phyloP scores from a whole-genome alignment of 2,329 filamentous ascomycete species.

The Penicillium brasilianum region DNA sequence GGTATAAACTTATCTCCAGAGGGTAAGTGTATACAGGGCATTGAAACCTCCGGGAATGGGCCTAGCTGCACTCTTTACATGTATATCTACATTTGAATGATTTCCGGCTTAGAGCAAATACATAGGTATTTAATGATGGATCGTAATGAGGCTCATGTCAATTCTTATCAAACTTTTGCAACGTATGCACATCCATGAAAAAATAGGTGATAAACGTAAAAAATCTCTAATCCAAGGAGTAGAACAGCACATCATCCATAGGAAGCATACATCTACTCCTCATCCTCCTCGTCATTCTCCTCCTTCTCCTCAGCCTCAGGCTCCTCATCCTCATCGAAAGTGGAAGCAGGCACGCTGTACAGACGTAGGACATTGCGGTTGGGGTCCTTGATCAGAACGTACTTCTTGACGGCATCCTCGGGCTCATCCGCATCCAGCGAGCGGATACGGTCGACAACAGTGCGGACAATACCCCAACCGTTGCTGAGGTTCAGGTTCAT shows the following conservation, averaged over 20 bases:
- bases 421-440: constrained; percentile 49
- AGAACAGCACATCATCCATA: constrained; percentile 21
- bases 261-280: constrained; percentile 36
- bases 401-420: constrained; percentile 52
- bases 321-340: constrained; percentile 88
- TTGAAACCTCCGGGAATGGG: background rate
- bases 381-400: constrained; percentile 76
- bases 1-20: background rate
- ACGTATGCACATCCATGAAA: constrained; percentile 29
- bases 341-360: constrained; percentile 85
- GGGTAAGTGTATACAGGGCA: background rate
- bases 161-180: constrained; percentile 30
- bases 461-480: constrained; percentile 98
- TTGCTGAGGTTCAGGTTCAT: constrained; percentile 98
- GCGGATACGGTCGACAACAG: constrained; percentile 82
- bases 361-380: constrained; percentile 95
- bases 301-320: constrained; percentile 60
- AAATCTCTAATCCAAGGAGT: constrained; percentile 20
- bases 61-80: background rate
- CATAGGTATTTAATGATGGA: background rate
- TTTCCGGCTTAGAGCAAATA: background rate
- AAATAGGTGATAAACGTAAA: constrained; percentile 20
- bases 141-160: constrained; percentile 20
- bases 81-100: background rate
- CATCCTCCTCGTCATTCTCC: constrained; percentile 60